Evolutionary conservation across 1,284 basidiomycete genomes (phyloP).

Genomic region (Vanrija sp.): DNA sequence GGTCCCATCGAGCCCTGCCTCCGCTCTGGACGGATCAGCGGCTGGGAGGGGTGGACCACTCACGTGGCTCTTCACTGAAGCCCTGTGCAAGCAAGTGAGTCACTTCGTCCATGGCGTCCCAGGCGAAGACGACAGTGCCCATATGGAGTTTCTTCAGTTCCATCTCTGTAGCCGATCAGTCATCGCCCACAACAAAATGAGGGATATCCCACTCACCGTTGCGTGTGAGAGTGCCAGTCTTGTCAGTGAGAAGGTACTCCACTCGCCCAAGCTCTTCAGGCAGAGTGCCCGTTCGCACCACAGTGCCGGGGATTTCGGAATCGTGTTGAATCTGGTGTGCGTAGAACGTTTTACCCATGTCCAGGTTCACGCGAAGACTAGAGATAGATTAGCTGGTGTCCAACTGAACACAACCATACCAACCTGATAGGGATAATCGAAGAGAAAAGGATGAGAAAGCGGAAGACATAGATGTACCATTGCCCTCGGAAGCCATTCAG

Average conservation of each 20-base stretch:
- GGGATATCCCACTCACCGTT: conserved; percentile 63
- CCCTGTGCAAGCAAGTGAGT: conserved; percentile 77
- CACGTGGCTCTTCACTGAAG: conserved; percentile 57
- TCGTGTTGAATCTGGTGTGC: conserved; percentile 93
- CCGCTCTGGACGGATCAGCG: conserved; percentile 10
- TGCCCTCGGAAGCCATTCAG: conserved; percentile 92
- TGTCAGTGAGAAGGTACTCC: conserved; percentile 92
- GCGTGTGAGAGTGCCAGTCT: conserved; percentile 96
- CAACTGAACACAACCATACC: conserved; percentile 30
- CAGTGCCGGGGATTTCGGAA: conserved; percentile 85
- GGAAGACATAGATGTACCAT: conserved; percentile 95
- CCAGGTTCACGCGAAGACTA: conserved; percentile 94
- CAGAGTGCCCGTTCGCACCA: conserved; percentile 92
- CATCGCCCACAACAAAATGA: neutral
- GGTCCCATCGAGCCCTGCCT: conserved; percentile 36
- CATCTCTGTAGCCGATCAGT: conserved; percentile 66
- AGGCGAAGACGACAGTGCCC: conserved; percentile 96
- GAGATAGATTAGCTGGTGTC: neutral
- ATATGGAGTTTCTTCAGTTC: conserved; percentile 98
- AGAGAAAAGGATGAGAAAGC: conserved; percentile 96
- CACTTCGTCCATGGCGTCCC: conserved; percentile 97
- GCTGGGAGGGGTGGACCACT: neutral
- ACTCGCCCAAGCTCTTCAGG: conserved; percentile 96
- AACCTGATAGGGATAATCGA: conserved; percentile 99
- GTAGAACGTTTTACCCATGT: conserved; percentile 99